Base-by-base conservation (phyloP, 345 rosid species). In the Mallotus nudiflorus region DNA sequence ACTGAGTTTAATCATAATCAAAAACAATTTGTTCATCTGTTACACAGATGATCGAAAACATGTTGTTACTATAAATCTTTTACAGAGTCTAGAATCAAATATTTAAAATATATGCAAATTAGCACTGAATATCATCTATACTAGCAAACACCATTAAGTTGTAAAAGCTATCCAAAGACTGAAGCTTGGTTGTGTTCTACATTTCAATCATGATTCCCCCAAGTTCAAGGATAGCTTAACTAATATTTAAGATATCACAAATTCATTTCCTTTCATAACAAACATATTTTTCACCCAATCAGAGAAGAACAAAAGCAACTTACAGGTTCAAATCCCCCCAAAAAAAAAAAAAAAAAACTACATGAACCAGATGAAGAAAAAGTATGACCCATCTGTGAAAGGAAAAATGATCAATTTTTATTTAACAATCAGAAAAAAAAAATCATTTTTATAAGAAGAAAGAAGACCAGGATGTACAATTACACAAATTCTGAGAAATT, bases 101-200 rank as follows among this genome's bases (percentile, higher is more conserved):
- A 53, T 25, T 55, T 8, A 77, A 69, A 22, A 68, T 61, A 62
- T 40, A 62, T 25, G 65, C 37, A 52, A 8, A 10, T 27, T 4
- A 37, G 16, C 19, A 28, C 44, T 61, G 24, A 33, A 57, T 29
- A 24, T 10, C 20, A 22, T 13, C 35, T 44, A 24, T 24, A 25
- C 56, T n/a, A 31, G 19, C 19, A 58, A 35, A 9, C 50, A 57
- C 14, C 66, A 57, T 13, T 40, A 56, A 46, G n/a, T 54, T 18
- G 22, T 42, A 25, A 37, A 62, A 19, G 35, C 50, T 45, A 71
- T 29, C 40, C 54, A 72, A 54, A 52, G 16, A 31, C 48, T 37
- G 29, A 15, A 61, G 14, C 6, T 56, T 62, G 59, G 42, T 61
- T 69, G 59, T 42, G 33, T 58, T 45, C n/a, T 25, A 67, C 65